Evolutionary conservation across 257 asterid species (phyloP), one percentile per base, ranked within the genome.

Genomic region (Prunella vulgaris): DNA sequence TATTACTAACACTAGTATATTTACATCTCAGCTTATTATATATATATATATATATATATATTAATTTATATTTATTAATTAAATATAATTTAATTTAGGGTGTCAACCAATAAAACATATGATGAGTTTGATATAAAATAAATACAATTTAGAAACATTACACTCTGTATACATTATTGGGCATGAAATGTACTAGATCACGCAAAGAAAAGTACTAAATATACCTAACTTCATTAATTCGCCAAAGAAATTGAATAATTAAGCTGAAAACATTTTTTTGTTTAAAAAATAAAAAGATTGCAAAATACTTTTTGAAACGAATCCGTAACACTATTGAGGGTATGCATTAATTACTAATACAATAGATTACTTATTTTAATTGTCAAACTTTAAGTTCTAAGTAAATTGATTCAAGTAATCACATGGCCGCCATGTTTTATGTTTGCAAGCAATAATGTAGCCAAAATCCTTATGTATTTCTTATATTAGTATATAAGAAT

Each of bases 341-440:
- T 4, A 5, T 44, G 20, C 20, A 44, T 44, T 44, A 44, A 44
- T 44, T 10, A 40, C 49, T 40, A 10, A 10, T 12, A 3, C 3
- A 40, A 40, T 13, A 0, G 15, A 40, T 13, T 46, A n/a, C 21
- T n/a, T n/a, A 46, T n/a, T 46, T 44, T 2, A 56, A 44, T 56
- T 40, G 57, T 64, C 58, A 38, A 57, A 57, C 74, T 69, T 57
- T 33, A n/a, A 27, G 33, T 17, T 59, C 24, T 37, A 70, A 70
- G 68, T 40, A 38, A 1, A 10, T n/a, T 59, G 32, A 5, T 17
- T 56, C 24, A 48, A 33, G 14, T 18, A 2, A 7, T 27, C 6
- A 20, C 66, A 35, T 60, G 10, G 69, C 75, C 53, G 62, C 40
- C 69, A 60, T 48, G 69, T 71, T 44, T 15, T 48, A 49, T 21